Conservation (phyloP, 495 filamentous ascomycete species). For the Bathelium albidoporum region DNA sequence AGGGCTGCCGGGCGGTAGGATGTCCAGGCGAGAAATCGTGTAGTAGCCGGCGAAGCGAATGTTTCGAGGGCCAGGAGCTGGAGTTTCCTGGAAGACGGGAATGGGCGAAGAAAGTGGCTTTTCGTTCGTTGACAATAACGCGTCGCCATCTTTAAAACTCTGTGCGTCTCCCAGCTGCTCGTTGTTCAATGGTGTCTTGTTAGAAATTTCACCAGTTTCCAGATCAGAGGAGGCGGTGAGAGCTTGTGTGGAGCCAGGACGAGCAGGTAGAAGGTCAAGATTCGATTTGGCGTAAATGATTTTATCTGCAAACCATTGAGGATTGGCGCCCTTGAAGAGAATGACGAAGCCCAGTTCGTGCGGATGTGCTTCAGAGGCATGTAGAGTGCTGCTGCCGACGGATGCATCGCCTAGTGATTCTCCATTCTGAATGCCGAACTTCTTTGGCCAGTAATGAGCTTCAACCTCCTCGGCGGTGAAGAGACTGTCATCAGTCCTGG, state of each 20-base stretch:
- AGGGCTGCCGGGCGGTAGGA: conserved; percentile 11
- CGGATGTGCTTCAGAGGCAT: conserved; percentile 13
- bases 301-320: conserved; percentile 11
- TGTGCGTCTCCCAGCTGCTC: background rate
- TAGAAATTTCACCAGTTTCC: background rate
- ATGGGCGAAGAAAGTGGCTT: conserved; percentile 1
- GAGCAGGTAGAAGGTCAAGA: conserved; percentile 11
- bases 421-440: background rate
- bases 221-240: background rate
- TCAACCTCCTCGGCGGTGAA: conserved; percentile 9
- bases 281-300: conserved; percentile 17
- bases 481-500: background rate
- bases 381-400: conserved; percentile 5
- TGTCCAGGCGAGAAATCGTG: background rate
- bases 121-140: background rate
- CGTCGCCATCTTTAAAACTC: background rate
- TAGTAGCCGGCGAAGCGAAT: conserved; percentile 14
- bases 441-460: conserved; percentile 12
- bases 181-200: background rate
- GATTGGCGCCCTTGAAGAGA: conserved; percentile 16
- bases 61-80: background rate
- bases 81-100: conserved; percentile 13
- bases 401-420: background rate
- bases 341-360: conserved; percentile 15
- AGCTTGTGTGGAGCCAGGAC: background rate